Evolutionary conservation across 176 grass and related monocot species (phyloP), one percentile per base, ranked within the genome.

Genomic region (Eleusine coracana): DNA sequence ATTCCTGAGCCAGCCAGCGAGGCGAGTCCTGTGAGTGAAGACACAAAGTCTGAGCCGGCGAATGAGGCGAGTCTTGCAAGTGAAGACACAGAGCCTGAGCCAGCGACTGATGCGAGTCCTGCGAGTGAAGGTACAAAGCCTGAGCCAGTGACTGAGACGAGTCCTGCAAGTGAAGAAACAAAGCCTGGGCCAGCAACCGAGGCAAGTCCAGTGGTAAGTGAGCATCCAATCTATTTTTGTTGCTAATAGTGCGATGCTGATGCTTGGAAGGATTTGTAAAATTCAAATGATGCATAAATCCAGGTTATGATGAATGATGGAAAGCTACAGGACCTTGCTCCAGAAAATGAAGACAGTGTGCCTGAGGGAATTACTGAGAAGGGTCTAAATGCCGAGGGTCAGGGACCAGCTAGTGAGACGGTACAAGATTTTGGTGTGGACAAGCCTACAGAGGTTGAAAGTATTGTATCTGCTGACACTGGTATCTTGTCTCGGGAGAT

Each of bases 401-500:
- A 82, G 70, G 44, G 68, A 20, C 4, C 44, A 46, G 21, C 41
- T 16, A 76, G 70, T 68, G 76, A 59, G 71, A 68, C 3, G 9
- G 66, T 52, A 39, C 68, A 89, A 74, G 15, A 79, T 45, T 29
- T 10, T 78, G 67, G 25, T 70, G 60, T 73, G 1, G 58, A 88
- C 39, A 79, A 88, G 61, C 50, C 25, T 41, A 40, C 40, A 29
- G 73, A 74, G 52, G 31, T 20, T 34, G 82, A 86, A 56, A 80
- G 15, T 75, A 23, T 55, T 79, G 75, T 10, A 74, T 60, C 40
- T 51, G 50, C 41, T 15, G 61, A n/a, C 3, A 45, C 51, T 76
- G 71, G 4, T 76, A 63, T 76, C 55, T 10, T 77, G 54, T 71
- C 82, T 66, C 64, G 44, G 42, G 80, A 82, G 11, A 55, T 90